These are phyloP conservation scores for Vinca minor DNA, from an alignment of 257 asterid genomes.

Conservation along the genomic window DNA sequence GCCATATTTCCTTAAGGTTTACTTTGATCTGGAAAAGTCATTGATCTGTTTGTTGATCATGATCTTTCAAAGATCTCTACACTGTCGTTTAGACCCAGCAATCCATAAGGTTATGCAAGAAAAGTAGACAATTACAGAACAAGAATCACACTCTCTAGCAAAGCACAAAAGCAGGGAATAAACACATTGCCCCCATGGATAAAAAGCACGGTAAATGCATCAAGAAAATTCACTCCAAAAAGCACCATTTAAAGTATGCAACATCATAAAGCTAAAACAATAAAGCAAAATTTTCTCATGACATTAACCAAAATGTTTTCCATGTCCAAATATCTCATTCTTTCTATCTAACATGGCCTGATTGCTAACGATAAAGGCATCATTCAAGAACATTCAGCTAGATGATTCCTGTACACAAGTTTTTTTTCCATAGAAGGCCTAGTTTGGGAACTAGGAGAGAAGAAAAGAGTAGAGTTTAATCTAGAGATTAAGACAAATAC, in stretches of 20 bases:
- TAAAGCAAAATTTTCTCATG: not conserved
- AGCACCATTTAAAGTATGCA: not conserved
- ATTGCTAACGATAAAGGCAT: not conserved
- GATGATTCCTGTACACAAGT: not conserved
- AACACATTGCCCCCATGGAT: not conserved
- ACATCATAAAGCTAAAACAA: not conserved
- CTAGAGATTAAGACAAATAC: not conserved
- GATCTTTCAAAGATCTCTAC: conserved; percentile 14
- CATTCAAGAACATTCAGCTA: not conserved
- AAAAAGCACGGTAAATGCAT: not conserved
- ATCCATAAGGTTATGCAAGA: conserved; percentile 7
- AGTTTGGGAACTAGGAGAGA: not conserved
- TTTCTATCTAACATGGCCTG: not conserved
- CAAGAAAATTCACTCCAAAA: not conserved
- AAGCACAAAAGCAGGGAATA: not conserved
- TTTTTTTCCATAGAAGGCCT: not conserved
- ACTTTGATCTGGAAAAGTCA: not conserved
- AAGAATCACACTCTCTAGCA: not conserved
- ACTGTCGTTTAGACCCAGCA: conserved; percentile 8
- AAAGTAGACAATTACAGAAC: not conserved
- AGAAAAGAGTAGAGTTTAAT: not conserved
- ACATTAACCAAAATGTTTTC: not conserved
- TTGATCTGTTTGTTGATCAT: no score
- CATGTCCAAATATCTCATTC: not conserved
- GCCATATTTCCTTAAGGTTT: not conserved